These are phyloP conservation scores for Phoenix dactylifera DNA, from an alignment of 176 grass and related monocot species.

Conservation along the genomic window DNA sequence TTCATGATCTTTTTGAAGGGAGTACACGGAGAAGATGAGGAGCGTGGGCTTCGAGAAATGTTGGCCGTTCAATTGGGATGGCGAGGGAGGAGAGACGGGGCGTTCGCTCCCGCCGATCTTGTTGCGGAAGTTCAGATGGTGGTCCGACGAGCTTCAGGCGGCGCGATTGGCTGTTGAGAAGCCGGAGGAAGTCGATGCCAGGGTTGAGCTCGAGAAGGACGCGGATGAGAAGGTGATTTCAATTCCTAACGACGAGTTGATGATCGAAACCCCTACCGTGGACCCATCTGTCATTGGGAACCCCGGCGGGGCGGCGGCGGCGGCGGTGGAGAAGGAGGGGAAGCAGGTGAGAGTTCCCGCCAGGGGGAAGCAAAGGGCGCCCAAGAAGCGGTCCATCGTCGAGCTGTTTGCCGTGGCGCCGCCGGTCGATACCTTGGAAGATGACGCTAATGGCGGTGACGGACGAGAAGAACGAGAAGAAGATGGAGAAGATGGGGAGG, in stretches of 20 bases:
- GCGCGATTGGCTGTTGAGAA: background rate
- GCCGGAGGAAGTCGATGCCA: no score
- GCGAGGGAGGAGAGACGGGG: background rate
- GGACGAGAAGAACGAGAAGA: background rate
- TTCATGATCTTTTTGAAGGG: slow-evolving; percentile 11
- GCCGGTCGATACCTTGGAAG: background rate
- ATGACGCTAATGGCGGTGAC: background rate
- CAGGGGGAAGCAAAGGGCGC: slow-evolving; percentile 23
- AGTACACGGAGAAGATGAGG: slow-evolving; percentile 29
- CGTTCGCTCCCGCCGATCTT: slow-evolving; percentile 31
- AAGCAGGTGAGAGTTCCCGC: background rate
- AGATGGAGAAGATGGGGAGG: background rate
- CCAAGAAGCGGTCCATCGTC: slow-evolving; percentile 49
- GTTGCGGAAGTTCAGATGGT: slow-evolving; percentile 38
- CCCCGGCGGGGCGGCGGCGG: background rate
- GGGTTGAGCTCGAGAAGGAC: background rate
- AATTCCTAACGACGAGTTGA: no score
- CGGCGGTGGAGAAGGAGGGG: background rate
- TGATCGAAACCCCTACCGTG: background rate
- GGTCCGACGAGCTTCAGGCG: slow-evolving; percentile 33
- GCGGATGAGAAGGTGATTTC: background rate
- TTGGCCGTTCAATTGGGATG: slow-evolving; percentile 13
- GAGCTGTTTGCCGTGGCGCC: slow-evolving; percentile 53
- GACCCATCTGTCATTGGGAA: background rate
- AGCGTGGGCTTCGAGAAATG: slow-evolving; percentile 7